Evolutionary conservation across 805 yeast genomes (phyloP).

Genomic region (Pichia exigua): DNA sequence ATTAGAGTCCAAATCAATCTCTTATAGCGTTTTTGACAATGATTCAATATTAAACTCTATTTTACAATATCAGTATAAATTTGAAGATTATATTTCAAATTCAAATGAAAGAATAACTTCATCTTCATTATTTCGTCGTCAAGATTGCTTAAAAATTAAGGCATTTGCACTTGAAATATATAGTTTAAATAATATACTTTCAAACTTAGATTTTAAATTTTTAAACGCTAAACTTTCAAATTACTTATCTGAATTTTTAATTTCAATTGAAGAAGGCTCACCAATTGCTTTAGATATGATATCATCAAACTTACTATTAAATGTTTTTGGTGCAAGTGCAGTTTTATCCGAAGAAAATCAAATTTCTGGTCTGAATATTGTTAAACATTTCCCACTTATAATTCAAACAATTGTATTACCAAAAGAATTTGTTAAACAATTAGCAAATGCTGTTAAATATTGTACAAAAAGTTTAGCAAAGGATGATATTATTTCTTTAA

Average conservation of each 20-base stretch:
- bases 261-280: constrained; percentile 30
- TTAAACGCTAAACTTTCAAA: constrained; percentile 41
- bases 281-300: constrained; percentile 44
- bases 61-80: constrained; percentile 14
- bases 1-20: constrained; percentile 9
- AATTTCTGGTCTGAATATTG: constrained; percentile 33
- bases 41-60: constrained; percentile 14
- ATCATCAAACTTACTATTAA: constrained; percentile 39
- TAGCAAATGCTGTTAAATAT: constrained; percentile 53
- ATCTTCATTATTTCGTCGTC: constrained; percentile 22
- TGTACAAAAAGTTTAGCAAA: constrained; percentile 66
- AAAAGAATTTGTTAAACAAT: constrained; percentile 38
- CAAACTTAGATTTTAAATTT: constrained; percentile 35
- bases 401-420: constrained; percentile 48
- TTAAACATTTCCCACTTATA: constrained; percentile 37
- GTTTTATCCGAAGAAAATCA: constrained; percentile 28
- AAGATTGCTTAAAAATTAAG: constrained; percentile 17
- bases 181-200: constrained; percentile 44
- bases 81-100: constrained; percentile 17
- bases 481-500: constrained; percentile 74
- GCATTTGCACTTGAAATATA: constrained; percentile 48
- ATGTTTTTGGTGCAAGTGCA: constrained; percentile 30
- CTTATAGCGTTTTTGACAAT: constrained; percentile 7
- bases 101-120: constrained; percentile 21
- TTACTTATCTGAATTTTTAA: constrained; percentile 31